Base-by-base conservation (phyloP, 176 grass and related monocot genomes). In the Ananas comosus region DNA sequence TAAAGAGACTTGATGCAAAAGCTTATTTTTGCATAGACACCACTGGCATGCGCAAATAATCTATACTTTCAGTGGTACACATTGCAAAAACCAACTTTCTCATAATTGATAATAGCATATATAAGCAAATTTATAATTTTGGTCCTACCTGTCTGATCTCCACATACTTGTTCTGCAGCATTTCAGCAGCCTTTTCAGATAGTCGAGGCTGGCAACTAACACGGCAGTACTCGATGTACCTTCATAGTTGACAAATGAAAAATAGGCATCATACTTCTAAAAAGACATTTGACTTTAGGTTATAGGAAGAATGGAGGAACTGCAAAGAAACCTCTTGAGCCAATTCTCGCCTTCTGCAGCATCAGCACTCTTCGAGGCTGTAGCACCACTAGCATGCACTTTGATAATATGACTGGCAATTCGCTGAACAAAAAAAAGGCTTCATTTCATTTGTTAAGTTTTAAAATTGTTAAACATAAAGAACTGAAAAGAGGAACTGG, bases 151-250 rank as follows among this genome's bases (percentile, higher is more conserved):
- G 89, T 93, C 94, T 91, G 67, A 99, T 91, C 58, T 99, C 94
- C 21, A 91, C 85, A 84, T 99, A 99, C 82, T 99, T 99, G 51
- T 99, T 90, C 78, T 99, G 89, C 56, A 99, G 51, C 86, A 99
- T 93, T 74, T 99, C 89, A 67, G 94, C 71, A 64, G 94, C 89
- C 23, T 90, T 99, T 79, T 99, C 94, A 52, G 94, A 99, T 51
- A 99, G 80, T 1, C 87, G 74, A 68, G 94, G 87, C 66, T 81
- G 79, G 77, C 89, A 99, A 63, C 84, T 91, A 69, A 69, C 47
- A 5, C 94, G 87, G 74, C 94, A 93, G 63, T 99, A 93, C 67
- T 99, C 87, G 51, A 93, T 80, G 52, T 99, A 99, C 75, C 94
- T 93, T 76, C 21, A 42, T 42, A 42, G 5, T 42, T 42, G 33